Evolutionary conservation across 805 yeast genomes (phyloP), one percentile per base, ranked within the genome.

Genomic region (Teunomyces pallodes): DNA sequence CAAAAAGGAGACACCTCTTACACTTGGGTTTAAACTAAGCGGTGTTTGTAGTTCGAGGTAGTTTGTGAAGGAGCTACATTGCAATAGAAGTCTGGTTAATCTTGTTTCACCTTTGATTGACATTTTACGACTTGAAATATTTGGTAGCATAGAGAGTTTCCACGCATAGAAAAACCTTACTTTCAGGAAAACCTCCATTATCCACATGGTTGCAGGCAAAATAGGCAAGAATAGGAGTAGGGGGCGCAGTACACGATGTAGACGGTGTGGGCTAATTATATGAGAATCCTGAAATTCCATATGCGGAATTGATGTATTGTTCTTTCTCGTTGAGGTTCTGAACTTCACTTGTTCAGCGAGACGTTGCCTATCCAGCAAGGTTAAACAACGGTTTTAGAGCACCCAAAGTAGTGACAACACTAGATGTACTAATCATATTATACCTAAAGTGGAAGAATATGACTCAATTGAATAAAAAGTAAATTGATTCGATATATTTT

Each of bases 181-280:
- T 38, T 24, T 38, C 41, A 12, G 41, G 41, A 38, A 38, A 38
- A 38, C 41, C 41, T 38, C 30, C n/a, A n/a, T 12, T 38, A 38
- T 20, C 39, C 20, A 38, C 9, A 38, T 26, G n/a, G 14, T n/a
- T 5, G 2, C 26, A 10, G 10, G 14, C 27, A 12, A 29, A n/a
- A 10, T n/a, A 9, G 13, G 41, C n/a, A 24, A 16, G 12, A 38
- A 26, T 38, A 24, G 24, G 12, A 12, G n/a, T 7, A 9, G 17
- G n/a, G 9, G 39, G 39, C 39, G 39, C 13, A 17, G 24, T 14
- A 10, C 3, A 16, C 9, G 9, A 13, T 5, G 24, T 16, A 35
- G 12, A 12, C 12, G 14, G 39, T 10, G 9, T 26, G 7, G n/a
- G 26, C 39, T 6, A 36, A 16, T 20, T 36, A 36, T 13, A 36